Evolutionary conservation across 768 basidiomycete genomes (phyloP).

Genomic region (Clitopilus passeckerianus): DNA sequence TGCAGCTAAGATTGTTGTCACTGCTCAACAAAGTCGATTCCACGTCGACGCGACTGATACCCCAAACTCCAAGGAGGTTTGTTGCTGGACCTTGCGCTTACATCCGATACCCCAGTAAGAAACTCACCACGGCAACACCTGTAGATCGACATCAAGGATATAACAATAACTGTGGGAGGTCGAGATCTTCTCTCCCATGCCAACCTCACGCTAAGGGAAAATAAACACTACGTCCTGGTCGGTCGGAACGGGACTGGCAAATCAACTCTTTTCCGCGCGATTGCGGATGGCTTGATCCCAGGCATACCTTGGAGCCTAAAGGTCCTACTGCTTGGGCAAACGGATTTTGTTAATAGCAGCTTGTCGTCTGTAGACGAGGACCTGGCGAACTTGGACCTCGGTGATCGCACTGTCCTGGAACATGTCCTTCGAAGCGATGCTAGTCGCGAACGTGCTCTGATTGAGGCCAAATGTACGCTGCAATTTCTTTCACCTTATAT

Average conservation of each 20-base stretch:
- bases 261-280: constrained; percentile 36
- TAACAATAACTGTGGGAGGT: constrained; percentile 46
- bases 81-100: constrained; percentile 15
- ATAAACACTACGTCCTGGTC: constrained; percentile 47
- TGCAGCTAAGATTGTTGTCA: constrained; percentile 27
- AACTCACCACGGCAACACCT: not conserved
- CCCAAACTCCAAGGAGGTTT: constrained; percentile 15
- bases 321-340: constrained; percentile 41
- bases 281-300: constrained; percentile 40
- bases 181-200: constrained; percentile 48
- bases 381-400: constrained; percentile 7
- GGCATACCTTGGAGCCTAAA: constrained; percentile 36
- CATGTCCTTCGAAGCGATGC: constrained; percentile 41
- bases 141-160: constrained; percentile 47
- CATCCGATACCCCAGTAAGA: not conserved
- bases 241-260: constrained; percentile 57
- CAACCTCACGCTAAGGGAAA: constrained; percentile 44
- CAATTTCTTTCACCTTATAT: too few species aligned
- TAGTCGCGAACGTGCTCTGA: constrained; percentile 25
- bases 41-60: constrained; percentile 42
- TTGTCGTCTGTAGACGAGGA: constrained; percentile 12
- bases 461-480: constrained; percentile 19
- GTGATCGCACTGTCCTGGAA: constrained; percentile 23
- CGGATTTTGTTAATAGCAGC: constrained; percentile 18
- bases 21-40: constrained; percentile 44